These are phyloP conservation scores for Saprolegnia parasitica DNA, from an alignment of 352 stramenopile genomes.

Conservation along the genomic window DNA sequence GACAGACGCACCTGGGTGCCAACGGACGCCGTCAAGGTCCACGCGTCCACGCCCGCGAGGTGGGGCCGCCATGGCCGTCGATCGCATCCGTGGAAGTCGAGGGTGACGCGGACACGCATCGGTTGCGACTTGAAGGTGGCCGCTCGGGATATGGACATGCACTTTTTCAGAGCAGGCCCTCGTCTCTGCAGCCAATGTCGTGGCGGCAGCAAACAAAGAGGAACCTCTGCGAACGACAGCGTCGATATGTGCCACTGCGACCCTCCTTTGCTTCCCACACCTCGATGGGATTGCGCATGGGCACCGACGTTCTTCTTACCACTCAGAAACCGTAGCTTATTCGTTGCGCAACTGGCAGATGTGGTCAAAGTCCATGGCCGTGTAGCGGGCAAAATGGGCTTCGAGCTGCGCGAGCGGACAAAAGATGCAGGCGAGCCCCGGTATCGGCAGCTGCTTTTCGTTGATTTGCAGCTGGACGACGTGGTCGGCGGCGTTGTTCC, in stretches of 20 bases:
- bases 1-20: too few species aligned
- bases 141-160: too few species aligned
- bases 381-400: constrained; percentile 52
- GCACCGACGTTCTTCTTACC: not conserved
- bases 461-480: constrained; percentile 62
- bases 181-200: too few species aligned
- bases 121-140: not conserved
- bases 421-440: constrained; percentile 39
- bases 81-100: not conserved
- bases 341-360: not conserved
- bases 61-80: not conserved
- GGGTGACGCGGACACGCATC: not conserved
- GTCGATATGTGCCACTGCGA: not conserved
- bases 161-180: too few species aligned
- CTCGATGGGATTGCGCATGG: too few species aligned
- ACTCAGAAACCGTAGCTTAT: not conserved
- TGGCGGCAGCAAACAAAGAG: not conserved
- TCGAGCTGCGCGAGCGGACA: constrained; percentile 58
- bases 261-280: not conserved
- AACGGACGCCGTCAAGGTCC: too few species aligned
- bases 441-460: constrained; percentile 53
- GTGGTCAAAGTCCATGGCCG: constrained; percentile 27
- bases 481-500: constrained; percentile 23
- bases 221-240: constrained; percentile 5
- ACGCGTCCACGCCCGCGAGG: not conserved